Conservation (phyloP, 2,329 filamentous ascomycete genomes). For the Dactylellina sp. region DNA sequence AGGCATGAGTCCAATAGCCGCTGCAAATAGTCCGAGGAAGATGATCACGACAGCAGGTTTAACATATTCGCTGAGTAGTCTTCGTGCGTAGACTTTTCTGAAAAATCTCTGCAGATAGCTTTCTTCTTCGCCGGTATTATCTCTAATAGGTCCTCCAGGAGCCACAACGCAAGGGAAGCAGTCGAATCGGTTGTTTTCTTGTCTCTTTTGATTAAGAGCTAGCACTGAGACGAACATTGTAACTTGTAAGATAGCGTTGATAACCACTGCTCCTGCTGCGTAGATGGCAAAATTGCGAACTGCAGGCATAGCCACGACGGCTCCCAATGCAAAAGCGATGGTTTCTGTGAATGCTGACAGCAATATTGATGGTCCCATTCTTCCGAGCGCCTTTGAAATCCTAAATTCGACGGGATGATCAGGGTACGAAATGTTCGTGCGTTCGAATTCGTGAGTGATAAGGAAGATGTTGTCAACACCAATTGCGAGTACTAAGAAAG, state of each 20-base stretch:
- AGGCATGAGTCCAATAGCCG: conserved; percentile 84
- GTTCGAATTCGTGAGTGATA: conserved; percentile 97
- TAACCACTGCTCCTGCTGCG: conserved; percentile 92
- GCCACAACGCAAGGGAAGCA: conserved; percentile 90
- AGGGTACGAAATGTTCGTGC: conserved; percentile 90
- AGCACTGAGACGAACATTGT: conserved; percentile 97
- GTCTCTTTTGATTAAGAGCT: conserved; percentile 87
- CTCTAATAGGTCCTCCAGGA: conserved; percentile 69
- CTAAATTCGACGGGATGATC: conserved; percentile 88
- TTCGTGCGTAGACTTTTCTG: conserved; percentile 86
- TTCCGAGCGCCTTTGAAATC: conserved; percentile 86
- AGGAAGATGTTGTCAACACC: conserved; percentile 99
- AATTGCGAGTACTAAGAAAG: conserved; percentile 94
- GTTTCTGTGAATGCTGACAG: conserved; percentile 96
- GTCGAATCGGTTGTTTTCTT: conserved; percentile 88
- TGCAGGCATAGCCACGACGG: conserved; percentile 96
- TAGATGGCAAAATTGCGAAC: conserved; percentile 98
- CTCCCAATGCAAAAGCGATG: conserved; percentile 88
- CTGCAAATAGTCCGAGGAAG: conserved; percentile 89
- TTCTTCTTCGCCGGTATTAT: conserved; percentile 84
- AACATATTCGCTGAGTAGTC: conserved; percentile 80
- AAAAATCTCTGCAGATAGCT: conserved; percentile 87
- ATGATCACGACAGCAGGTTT: conserved; percentile 81
- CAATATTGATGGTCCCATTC: conserved; percentile 96
- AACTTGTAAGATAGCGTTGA: conserved; percentile 96